These are phyloP conservation scores for Westerdykella aurantiaca DNA, from an alignment of 2,329 filamentous ascomycete species.

Conservation along the genomic window DNA sequence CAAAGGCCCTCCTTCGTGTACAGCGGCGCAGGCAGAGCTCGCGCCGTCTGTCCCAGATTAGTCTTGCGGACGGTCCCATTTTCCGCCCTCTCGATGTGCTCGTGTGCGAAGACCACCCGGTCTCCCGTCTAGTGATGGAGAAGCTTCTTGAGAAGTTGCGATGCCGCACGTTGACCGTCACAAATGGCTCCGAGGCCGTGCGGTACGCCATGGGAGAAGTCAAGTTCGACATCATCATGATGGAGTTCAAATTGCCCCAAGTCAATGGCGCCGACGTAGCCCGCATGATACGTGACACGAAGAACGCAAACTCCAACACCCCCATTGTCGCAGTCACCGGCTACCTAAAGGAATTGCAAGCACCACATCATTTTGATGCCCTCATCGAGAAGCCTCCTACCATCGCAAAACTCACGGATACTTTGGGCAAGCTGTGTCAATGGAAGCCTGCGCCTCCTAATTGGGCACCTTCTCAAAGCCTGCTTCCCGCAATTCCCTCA, in stretches of 20 bases:
- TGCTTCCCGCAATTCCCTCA: conserved; percentile 45
- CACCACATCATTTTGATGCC: conserved; percentile 91
- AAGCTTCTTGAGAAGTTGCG: conserved; percentile 90
- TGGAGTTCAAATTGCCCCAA: conserved; percentile 91
- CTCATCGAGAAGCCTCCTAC: conserved; percentile 96
- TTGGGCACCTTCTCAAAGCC: conserved; percentile 40
- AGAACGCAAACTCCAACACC: conserved; percentile 89
- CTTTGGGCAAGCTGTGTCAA: conserved; percentile 79
- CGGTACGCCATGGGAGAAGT: conserved; percentile 94
- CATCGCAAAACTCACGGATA: conserved; percentile 81
- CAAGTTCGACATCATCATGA: conserved; percentile 98
- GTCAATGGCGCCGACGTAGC: conserved; percentile 94
- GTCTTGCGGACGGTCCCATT: conserved; percentile 71
- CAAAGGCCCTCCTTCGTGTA: conserved; percentile 83
- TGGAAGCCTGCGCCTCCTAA: conserved; percentile 77
- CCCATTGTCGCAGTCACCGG: conserved; percentile 95
- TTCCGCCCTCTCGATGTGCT: conserved; percentile 90
- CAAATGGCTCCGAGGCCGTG: conserved; percentile 85
- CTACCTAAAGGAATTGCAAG: conserved; percentile 94
- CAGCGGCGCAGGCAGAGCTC: conserved; percentile 93
- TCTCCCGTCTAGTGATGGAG: conserved; percentile 98
- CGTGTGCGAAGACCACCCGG: conserved; percentile 96
- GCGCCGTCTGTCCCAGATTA: conserved; percentile 87
- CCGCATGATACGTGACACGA: conserved; percentile 94
- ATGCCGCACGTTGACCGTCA: conserved; percentile 87